A percentile compares a stretch with the other conserved stretches of the same genome.
Evolutionary conservation across 2,329 filamentous ascomycete species (phyloP).

Genomic region (Aspergillus aculeatus): DNA sequence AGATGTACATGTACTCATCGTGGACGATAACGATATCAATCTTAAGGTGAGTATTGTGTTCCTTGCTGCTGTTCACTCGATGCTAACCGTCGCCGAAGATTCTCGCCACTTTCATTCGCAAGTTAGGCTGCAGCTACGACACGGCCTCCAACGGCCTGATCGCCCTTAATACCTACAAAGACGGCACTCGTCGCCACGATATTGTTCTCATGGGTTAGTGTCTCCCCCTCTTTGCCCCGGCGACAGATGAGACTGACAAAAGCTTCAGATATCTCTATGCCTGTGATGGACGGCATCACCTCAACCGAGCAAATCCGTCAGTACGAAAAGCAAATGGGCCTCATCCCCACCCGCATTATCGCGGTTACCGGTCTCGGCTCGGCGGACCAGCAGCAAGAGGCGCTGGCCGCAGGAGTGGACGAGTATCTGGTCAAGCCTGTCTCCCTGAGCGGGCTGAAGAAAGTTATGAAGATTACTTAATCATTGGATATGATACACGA

Average conservation of each 20-base stretch:
- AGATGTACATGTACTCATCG: slow-evolving; percentile 31
- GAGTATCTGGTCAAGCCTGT: slow-evolving; percentile 30
- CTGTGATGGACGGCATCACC: slow-evolving; percentile 43
- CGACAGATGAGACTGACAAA: neutral
- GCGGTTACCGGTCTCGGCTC: slow-evolving; percentile 30
- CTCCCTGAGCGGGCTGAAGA: slow-evolving; percentile 23
- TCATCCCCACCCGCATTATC: slow-evolving; percentile 24
- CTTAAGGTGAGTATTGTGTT: slow-evolving; percentile 23
- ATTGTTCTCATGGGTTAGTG: slow-evolving; percentile 33
- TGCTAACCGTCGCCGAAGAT: slow-evolving; percentile 19
- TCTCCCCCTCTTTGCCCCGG: no score
- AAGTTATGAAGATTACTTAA: slow-evolving; percentile 19
- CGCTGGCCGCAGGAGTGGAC: slow-evolving; percentile 24
- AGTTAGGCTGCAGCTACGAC: slow-evolving; percentile 33
- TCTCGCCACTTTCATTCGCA: slow-evolving; percentile 37
- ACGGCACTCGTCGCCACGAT: slow-evolving; percentile 28
- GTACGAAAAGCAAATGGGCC: slow-evolving; percentile 26
- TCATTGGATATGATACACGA: neutral
- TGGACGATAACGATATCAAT: slow-evolving; percentile 44
- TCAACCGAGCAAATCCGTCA: slow-evolving; percentile 41
- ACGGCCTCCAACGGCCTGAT: slow-evolving; percentile 39
- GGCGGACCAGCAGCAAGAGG: slow-evolving; percentile 27
- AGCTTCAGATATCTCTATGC: slow-evolving; percentile 42
- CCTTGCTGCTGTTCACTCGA: no score
- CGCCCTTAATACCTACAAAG: slow-evolving; percentile 37